Evolutionary conservation across 2,329 filamentous ascomycete genomes (phyloP).

Genomic region (Microcyclospora pomicola): DNA sequence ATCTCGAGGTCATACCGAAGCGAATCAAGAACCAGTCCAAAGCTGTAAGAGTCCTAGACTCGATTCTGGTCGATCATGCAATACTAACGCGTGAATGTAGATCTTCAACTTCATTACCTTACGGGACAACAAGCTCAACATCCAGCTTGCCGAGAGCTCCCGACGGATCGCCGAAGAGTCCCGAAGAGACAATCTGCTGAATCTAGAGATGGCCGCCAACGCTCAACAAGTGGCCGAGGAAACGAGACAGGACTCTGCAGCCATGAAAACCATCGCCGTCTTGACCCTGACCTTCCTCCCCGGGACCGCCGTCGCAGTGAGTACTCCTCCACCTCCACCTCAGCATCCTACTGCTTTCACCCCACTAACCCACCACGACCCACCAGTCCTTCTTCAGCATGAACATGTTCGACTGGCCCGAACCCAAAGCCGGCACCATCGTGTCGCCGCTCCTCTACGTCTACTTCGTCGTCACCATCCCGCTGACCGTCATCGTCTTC

Average conservation of each 20-base stretch:
- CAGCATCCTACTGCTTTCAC: no score
- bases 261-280: slow-evolving; percentile 34
- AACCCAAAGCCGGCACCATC: slow-evolving; percentile 8
- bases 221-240: slow-evolving; percentile 22
- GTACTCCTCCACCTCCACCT: slow-evolving; percentile 1
- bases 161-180: slow-evolving; percentile 22
- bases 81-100: slow-evolving; percentile 4
- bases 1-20: slow-evolving; percentile 20
- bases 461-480: slow-evolving; percentile 22
- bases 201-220: slow-evolving; percentile 22
- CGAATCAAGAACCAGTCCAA: slow-evolving; percentile 24
- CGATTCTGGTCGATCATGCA: not conserved
- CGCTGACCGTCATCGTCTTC: slow-evolving; percentile 19
- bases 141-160: slow-evolving; percentile 21
- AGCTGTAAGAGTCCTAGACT: slow-evolving; percentile 10
- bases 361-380: slow-evolving; percentile 3
- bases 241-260: slow-evolving; percentile 24
- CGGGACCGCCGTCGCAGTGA: slow-evolving; percentile 23
- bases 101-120: slow-evolving; percentile 22
- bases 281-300: slow-evolving; percentile 33
- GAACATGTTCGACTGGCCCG: slow-evolving; percentile 15
- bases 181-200: slow-evolving; percentile 21
- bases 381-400: slow-evolving; percentile 21
- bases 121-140: slow-evolving; percentile 21
- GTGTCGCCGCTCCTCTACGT: slow-evolving; percentile 20